Percentiles rank a stretch among this genome's conserved stretches.
Conservation (phyloP, 768 basidiomycete species). For the Jaapia argillacea region DNA sequence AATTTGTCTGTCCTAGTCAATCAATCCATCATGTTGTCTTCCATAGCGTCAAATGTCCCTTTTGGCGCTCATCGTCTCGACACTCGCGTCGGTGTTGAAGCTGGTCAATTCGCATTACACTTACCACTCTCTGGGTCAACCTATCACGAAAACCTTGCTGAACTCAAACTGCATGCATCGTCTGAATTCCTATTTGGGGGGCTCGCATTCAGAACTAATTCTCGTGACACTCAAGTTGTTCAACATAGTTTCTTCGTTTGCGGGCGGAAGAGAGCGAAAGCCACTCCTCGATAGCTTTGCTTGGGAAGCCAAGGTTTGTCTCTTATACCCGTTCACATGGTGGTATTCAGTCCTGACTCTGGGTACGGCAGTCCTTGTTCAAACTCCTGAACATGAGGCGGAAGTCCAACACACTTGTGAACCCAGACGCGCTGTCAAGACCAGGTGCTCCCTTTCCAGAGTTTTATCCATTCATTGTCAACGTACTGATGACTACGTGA, state of each 20-base stretch:
- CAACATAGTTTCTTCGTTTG: constrained; percentile 50
- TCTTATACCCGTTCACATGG: not conserved
- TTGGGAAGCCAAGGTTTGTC: constrained; percentile 67
- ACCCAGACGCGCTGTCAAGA: constrained; percentile 30
- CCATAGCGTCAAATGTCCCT: too few relatives aligned
- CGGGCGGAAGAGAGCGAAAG: constrained; percentile 55
- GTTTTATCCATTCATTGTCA: too few relatives aligned
- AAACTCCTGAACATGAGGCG: constrained; percentile 66
- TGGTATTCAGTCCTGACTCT: constrained; percentile 5
- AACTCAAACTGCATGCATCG: constrained; percentile 43
- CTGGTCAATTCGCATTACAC: constrained; percentile 62
- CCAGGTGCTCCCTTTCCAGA: too few relatives aligned
- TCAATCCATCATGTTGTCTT: too few relatives aligned
- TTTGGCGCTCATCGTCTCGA: too few relatives aligned
- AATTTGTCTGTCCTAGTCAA: too few relatives aligned
- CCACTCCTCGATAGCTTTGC: constrained; percentile 56
- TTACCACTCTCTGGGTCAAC: constrained; percentile 50
- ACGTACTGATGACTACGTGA: too few relatives aligned
- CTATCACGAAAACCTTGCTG: constrained; percentile 53
- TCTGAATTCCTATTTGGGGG: constrained; percentile 53
- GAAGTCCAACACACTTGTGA: constrained; percentile 34
- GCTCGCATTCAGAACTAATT: constrained; percentile 54
- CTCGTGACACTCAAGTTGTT: constrained; percentile 58
- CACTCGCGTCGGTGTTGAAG: constrained; percentile 27
- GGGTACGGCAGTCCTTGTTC: constrained; percentile 40